A percentile compares a stretch with the other conserved stretches of the same genome.
Evolutionary conservation across 1,284 basidiomycete species (phyloP).

Genomic region (Singerocomus inundabilis): DNA sequence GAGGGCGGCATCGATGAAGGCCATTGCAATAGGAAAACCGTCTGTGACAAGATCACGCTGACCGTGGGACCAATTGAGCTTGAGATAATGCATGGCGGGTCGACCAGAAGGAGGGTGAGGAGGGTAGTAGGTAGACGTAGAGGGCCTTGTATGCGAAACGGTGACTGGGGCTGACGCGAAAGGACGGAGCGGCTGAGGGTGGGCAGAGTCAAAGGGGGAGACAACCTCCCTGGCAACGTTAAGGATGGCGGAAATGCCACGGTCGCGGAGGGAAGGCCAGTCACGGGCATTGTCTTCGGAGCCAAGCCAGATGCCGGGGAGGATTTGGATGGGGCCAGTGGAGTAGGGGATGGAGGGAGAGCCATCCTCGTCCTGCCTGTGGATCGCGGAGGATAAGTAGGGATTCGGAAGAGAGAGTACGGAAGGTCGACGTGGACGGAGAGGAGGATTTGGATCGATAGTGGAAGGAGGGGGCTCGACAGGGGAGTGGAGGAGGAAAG

Average conservation of each 20-base stretch:
- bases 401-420: constrained; percentile 61
- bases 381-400: constrained; percentile 47
- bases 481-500: constrained; percentile 47
- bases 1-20: constrained; percentile 77
- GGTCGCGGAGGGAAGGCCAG: constrained; percentile 65
- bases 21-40: constrained; percentile 78
- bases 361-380: constrained; percentile 66
- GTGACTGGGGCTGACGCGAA: constrained; percentile 66
- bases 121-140: constrained; percentile 57
- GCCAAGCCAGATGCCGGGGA: constrained; percentile 90
- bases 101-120: constrained; percentile 63
- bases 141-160: constrained; percentile 30
- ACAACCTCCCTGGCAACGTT: constrained; percentile 95
- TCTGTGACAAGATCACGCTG: constrained; percentile 80
- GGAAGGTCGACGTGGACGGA: constrained; percentile 55
- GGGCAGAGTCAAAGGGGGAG: constrained; percentile 64
- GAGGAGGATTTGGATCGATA: constrained; percentile 26
- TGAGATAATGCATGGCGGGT: constrained; percentile 85
- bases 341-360: constrained; percentile 70
- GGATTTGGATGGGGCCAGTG: constrained; percentile 84
- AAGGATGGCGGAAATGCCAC: constrained; percentile 79
- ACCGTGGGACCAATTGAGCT: constrained; percentile 93
- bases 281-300: constrained; percentile 92
- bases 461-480: constrained; percentile 27
- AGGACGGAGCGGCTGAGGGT: constrained; percentile 49